phyloP scores from a whole-genome alignment of 768 basidiomycete genomes.

The Termitomyces sp. region DNA sequence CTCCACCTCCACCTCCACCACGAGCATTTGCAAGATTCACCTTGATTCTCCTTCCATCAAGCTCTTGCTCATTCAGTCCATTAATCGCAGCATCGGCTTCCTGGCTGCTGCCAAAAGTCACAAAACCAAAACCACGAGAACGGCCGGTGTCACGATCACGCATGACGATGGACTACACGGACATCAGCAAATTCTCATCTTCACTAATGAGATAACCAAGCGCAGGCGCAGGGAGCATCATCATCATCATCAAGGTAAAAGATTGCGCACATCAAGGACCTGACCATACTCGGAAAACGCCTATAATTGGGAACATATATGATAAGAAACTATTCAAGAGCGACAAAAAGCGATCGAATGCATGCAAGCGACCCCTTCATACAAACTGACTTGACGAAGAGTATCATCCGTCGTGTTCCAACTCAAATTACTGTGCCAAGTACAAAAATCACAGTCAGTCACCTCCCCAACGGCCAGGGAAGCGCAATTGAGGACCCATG shows the following conservation, averaged over 20 bases:
- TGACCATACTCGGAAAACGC: slow-evolving; percentile 79
- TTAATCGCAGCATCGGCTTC: slow-evolving; percentile 80
- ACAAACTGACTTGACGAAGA: slow-evolving; percentile 79
- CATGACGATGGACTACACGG: slow-evolving; percentile 89
- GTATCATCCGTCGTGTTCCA: slow-evolving; percentile 95
- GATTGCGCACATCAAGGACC: slow-evolving; percentile 86
- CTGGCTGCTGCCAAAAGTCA: slow-evolving; percentile 54
- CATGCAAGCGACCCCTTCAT: slow-evolving; percentile 26
- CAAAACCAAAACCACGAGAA: slow-evolving; percentile 96
- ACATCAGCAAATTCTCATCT: slow-evolving; percentile 34
- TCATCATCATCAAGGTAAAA: slow-evolving; percentile 16
- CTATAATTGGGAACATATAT: slow-evolving; percentile 51
- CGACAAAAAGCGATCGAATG: slow-evolving; percentile 23
- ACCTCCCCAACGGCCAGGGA: slow-evolving; percentile 40
- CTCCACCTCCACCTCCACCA: slow-evolving; percentile 46
- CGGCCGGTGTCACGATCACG: slow-evolving; percentile 97
- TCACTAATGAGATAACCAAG: slow-evolving; percentile 17
- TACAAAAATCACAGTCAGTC: slow-evolving; percentile 55
- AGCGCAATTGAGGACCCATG: slow-evolving; percentile 39
- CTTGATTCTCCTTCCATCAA: slow-evolving; percentile 90
- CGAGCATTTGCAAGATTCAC: slow-evolving; percentile 80
- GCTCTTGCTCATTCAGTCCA: slow-evolving; percentile 80
- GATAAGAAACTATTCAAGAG: slow-evolving; percentile 42
- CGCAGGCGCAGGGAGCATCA: slow-evolving; percentile 13
- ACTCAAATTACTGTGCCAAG: slow-evolving; percentile 80